phyloP scores from a whole-genome alignment of 2,329 filamentous ascomycete species.

The Aureobasidium sp. region DNA sequence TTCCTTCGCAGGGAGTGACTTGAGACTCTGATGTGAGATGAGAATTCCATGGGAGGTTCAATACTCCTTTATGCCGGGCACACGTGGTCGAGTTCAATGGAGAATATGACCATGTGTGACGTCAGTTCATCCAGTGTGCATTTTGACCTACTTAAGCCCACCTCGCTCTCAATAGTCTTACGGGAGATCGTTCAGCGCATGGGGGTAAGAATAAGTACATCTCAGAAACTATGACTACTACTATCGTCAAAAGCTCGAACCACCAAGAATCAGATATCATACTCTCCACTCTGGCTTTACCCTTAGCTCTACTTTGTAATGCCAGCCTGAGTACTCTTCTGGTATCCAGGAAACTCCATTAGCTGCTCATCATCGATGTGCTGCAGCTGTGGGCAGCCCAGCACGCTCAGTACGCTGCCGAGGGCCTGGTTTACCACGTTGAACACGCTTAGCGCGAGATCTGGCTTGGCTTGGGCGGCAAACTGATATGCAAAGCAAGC shows the following conservation, averaged over 20 bases:
- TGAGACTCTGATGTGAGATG: too few species aligned
- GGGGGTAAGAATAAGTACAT: too few species aligned
- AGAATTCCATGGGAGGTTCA: too few species aligned
- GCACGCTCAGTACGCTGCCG: slow-evolving; percentile 9
- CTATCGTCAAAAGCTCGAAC: not conserved
- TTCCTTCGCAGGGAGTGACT: too few species aligned
- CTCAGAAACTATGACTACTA: not conserved
- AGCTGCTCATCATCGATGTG: slow-evolving; percentile 24
- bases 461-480: slow-evolving; percentile 35
- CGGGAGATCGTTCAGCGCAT: too few species aligned
- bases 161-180: too few species aligned
- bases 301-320: not conserved
- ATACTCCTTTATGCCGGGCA: too few species aligned
- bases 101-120: too few species aligned
- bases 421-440: slow-evolving; percentile 29
- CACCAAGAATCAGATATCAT: not conserved
- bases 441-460: slow-evolving; percentile 33
- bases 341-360: slow-evolving; percentile 24
- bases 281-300: not conserved
- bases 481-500: slow-evolving; percentile 38
- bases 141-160: too few species aligned
- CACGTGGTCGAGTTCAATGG: too few species aligned
- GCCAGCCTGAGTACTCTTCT: not conserved
- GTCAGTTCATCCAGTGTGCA: too few species aligned
- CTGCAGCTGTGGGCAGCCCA: slow-evolving; percentile 25